Base-by-base conservation (phyloP, 1,139 yeast genomes). In the Saccharomycopsis crataegensis region DNA sequence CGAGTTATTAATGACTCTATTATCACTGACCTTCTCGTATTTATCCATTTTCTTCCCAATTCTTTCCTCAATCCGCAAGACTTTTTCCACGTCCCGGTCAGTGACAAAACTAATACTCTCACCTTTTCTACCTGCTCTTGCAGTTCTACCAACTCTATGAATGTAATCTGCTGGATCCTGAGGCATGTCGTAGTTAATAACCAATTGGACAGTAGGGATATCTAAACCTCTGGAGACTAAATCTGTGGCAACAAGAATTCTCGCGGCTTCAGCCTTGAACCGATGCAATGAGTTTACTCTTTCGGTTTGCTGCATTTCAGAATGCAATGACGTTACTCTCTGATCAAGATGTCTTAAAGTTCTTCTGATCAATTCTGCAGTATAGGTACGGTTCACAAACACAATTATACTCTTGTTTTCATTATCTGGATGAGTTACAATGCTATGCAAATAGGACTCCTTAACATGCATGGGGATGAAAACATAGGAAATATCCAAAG, bases 61-160 rank as follows among this genome's bases (percentile, higher is more conserved):
- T 60, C 97, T 78, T 55, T 80, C 87, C 67, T 93, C 99, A 54
- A 93, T 93, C 8, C 93, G 83, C 60, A 87, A 79, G 9, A 93
- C 78, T 62, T 98, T 77, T 33, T 76, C 78, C 16, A 93, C 84
- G 64, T 93, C 99, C 57, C 85, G 81, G 62, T 91, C 96, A 1
- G 96, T 80, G 6, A 93, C 85, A 57, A 93, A 76, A 12, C 94
- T 80, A 3, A 85, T 67, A 17, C 84, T 73, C 59, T 77, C 83
- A 66, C 93, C 93, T 53, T 74, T 72, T 63, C 95, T 77, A 6
- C 98, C 98, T 3, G 99, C 99, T 77, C 99, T 86, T n/a, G 99
- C 99, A 17, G 99, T 93, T 81, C 99, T 89, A 77, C 99, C 99
- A n/a, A 91, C 96, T 67, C 99, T 77, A 71, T 93, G 99, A 56